A percentile compares a stretch with the other conserved stretches of the same genome.
Evolutionary conservation across 192 early-diverging fungal genomes (phyloP).

Genomic region (Linnemannia schmuckeri): DNA sequence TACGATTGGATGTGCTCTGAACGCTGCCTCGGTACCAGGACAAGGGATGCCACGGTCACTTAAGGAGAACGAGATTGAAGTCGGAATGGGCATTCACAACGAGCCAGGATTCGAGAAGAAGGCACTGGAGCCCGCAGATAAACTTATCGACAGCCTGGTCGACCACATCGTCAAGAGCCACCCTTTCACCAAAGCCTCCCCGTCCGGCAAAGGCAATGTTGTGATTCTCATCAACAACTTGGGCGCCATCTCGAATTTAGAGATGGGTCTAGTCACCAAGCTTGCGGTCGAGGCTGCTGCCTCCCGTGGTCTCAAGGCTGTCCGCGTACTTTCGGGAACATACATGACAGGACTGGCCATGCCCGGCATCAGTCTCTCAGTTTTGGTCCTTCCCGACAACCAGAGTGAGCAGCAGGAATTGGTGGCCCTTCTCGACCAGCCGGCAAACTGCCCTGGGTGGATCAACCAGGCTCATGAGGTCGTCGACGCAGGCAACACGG

Average conservation of each 20-base stretch:
- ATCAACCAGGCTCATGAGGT: slow-evolving; percentile 56
- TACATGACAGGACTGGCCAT: slow-evolving; percentile 89
- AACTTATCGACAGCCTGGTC: slow-evolving; percentile 68
- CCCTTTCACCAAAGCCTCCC: slow-evolving; percentile 54
- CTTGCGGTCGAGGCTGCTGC: slow-evolving; percentile 69
- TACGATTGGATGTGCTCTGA: slow-evolving; percentile 84
- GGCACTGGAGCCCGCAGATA: slow-evolving; percentile 59
- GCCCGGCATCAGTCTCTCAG: slow-evolving; percentile 80
- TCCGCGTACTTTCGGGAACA: slow-evolving; percentile 76
- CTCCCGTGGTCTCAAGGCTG: slow-evolving; percentile 47
- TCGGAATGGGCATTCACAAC: slow-evolving; percentile 88
- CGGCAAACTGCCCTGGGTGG: slow-evolving; percentile 76
- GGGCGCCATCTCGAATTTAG: slow-evolving; percentile 80
- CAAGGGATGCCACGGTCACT: slow-evolving; percentile 66
- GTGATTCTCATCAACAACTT: slow-evolving; percentile 88
- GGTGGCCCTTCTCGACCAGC: slow-evolving; percentile 67
- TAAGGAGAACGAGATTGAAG: slow-evolving; percentile 67
- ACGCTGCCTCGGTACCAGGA: slow-evolving; percentile 83
- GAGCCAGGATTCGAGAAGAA: slow-evolving; percentile 81
- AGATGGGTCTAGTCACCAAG: slow-evolving; percentile 78
- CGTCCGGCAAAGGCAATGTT: slow-evolving; percentile 57
- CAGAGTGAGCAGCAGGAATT: slow-evolving; percentile 43
- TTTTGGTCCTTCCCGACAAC: slow-evolving; percentile 71
- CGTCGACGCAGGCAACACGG: slow-evolving; percentile 59
- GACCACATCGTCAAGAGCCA: slow-evolving; percentile 56